Conservation (phyloP, 2,329 filamentous ascomycete genomes). For the Seiridium cupressi region DNA sequence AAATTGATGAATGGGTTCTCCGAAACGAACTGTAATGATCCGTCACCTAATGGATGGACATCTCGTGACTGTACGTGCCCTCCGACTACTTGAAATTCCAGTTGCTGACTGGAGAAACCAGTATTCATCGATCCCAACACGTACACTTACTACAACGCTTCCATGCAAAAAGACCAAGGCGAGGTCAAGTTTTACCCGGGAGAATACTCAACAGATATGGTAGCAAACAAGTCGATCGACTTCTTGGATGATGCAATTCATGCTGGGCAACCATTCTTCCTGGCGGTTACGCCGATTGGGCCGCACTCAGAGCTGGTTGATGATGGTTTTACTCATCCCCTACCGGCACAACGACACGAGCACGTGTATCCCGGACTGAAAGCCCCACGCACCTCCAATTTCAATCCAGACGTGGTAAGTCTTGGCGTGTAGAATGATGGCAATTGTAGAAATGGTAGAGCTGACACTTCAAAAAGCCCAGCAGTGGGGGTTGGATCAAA, state of each 20-base stretch:
- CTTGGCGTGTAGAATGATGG: accelerated
- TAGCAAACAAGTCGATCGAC: conserved; percentile 55
- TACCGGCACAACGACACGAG: conserved; percentile 59
- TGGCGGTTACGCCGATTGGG: conserved; percentile 63
- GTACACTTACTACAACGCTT: conserved; percentile 66
- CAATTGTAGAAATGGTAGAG: too few relatives aligned
- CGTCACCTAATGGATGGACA: conserved; percentile 40
- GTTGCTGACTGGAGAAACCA: conserved; percentile 16
- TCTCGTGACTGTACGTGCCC: background rate
- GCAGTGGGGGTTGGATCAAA: conserved; percentile 20
- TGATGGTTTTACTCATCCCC: conserved; percentile 43
- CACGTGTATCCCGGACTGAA: conserved; percentile 58
- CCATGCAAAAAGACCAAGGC: conserved; percentile 59
- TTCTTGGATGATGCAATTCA: conserved; percentile 61
- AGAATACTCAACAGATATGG: conserved; percentile 51
- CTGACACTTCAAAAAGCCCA: background rate
- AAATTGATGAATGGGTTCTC: conserved; percentile 56
- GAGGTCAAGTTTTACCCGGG: conserved; percentile 31
- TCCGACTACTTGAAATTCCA: too few relatives aligned
- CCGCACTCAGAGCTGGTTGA: conserved; percentile 58
- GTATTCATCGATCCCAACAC: conserved; percentile 65
- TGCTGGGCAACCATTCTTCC: conserved; percentile 60
- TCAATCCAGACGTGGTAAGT: conserved; percentile 44
- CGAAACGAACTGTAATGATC: conserved; percentile 37
- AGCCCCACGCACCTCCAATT: conserved; percentile 61